Evolutionary conservation across 108 stramenopile genomes (phyloP).

Genomic region (Seminavis robusta): DNA sequence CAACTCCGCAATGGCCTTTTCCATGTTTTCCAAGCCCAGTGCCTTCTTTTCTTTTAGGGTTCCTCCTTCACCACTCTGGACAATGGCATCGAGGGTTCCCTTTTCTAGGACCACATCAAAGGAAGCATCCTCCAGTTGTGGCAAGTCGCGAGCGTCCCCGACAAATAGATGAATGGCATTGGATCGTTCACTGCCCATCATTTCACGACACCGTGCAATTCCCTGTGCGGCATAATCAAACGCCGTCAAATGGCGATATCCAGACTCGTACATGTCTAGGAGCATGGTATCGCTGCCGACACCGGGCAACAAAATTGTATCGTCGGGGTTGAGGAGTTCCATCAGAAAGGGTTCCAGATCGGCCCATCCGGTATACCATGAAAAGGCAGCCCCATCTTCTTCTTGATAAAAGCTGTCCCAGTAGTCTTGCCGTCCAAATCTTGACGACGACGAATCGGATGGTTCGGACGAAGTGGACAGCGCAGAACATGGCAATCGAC

Average conservation of each 20-base stretch:
- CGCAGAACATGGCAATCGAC: too few species aligned
- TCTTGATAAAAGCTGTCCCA: slow-evolving; percentile 43
- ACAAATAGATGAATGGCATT: slow-evolving; percentile 34
- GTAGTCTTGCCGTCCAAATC: slow-evolving; percentile 38
- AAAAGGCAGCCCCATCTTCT: slow-evolving; percentile 26
- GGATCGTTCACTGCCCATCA: slow-evolving; percentile 32
- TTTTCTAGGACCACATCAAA: slow-evolving; percentile 76
- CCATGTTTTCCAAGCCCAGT: slow-evolving; percentile 30
- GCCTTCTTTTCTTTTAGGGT: slow-evolving; percentile 45
- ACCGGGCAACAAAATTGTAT: slow-evolving; percentile 57
- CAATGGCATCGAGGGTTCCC: slow-evolving; percentile 70
- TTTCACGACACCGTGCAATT: slow-evolving; percentile 47
- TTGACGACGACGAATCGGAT: too few species aligned
- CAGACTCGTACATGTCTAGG: slow-evolving; percentile 52
- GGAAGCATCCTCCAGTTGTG: slow-evolving; percentile 9
- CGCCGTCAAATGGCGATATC: slow-evolving; percentile 43
- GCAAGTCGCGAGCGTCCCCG: slow-evolving; percentile 54
- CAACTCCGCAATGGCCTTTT: slow-evolving; percentile 42
- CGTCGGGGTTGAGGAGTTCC: slow-evolving; percentile 47
- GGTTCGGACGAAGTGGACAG: too few species aligned
- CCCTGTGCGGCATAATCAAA: slow-evolving; percentile 64
- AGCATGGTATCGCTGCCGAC: slow-evolving; percentile 62
- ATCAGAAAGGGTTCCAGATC: slow-evolving; percentile 52
- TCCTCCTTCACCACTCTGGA: slow-evolving; percentile 49
- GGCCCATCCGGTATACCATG: slow-evolving; percentile 62